Percentiles rank a stretch among this genome's conserved stretches.
Evolutionary conservation across 768 basidiomycete species (phyloP).

Genomic region (Hypholoma fasciculare): DNA sequence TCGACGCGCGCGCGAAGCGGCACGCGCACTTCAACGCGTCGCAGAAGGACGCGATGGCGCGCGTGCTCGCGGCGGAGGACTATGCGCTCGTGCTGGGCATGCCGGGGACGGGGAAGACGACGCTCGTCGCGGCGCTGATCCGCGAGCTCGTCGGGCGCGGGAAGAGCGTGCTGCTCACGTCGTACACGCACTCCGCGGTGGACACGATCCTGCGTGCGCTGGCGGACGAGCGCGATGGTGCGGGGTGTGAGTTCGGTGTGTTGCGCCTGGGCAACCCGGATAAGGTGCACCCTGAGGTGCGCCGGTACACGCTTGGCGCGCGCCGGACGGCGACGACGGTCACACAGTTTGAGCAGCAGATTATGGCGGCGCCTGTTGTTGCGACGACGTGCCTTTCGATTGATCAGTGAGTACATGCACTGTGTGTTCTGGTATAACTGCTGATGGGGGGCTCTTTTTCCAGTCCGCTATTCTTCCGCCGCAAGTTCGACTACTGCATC

Average conservation of each 20-base stretch:
- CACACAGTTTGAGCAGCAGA: constrained; percentile 79
- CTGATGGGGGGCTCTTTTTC: neutral
- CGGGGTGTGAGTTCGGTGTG: constrained; percentile 61
- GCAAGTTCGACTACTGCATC: constrained; percentile 94
- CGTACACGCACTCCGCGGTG: constrained; percentile 97
- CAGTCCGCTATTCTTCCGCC: constrained; percentile 77
- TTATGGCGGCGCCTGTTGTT: constrained; percentile 90
- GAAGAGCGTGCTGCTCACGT: constrained; percentile 86
- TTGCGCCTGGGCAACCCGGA: constrained; percentile 88
- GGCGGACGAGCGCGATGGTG: constrained; percentile 9
- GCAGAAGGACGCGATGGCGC: constrained; percentile 71
- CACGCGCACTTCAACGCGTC: constrained; percentile 58
- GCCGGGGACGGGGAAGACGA: constrained; percentile 99
- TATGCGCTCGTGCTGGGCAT: constrained; percentile 94
- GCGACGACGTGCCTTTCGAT: constrained; percentile 94
- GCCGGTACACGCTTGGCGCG: constrained; percentile 65
- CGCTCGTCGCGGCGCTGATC: constrained; percentile 89
- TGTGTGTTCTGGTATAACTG: neutral
- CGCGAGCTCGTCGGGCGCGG: constrained; percentile 73
- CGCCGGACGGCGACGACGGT: constrained; percentile 60
- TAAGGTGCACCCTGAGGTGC: constrained; percentile 89
- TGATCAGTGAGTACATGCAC: constrained; percentile 71
- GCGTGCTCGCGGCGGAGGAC: constrained; percentile 78
- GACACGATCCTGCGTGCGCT: constrained; percentile 92
- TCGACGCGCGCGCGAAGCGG: constrained; percentile 15